phyloP scores from a whole-genome alignment of 345 rosid species.

The Draba incana region DNA sequence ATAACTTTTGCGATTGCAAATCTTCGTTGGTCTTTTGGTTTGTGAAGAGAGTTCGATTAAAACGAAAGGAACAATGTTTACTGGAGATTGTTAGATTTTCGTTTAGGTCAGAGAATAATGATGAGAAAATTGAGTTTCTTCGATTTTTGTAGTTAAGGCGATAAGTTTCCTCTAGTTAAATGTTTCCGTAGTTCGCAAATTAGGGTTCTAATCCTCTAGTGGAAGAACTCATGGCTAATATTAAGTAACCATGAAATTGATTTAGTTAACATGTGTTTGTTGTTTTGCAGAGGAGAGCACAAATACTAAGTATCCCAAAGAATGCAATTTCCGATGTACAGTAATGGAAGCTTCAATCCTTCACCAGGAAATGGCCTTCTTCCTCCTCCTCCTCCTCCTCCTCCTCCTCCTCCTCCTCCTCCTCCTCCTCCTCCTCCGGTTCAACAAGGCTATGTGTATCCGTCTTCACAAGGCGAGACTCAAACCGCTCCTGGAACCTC shows the following conservation, averaged over 20 bases:
- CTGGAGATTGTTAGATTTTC: neutral
- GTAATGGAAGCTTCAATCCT: slow-evolving; percentile 23
- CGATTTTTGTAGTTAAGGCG: slow-evolving; percentile 18
- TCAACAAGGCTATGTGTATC: slow-evolving; percentile 38
- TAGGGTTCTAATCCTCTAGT: neutral
- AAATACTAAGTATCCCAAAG: neutral
- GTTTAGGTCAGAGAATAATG: slow-evolving; percentile 6
- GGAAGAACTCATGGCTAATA: too few species aligned
- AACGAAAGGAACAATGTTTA: neutral
- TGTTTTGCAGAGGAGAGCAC: neutral
- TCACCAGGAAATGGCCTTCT: slow-evolving; percentile 23
- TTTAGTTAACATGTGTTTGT: neutral
- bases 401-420: slow-evolving; percentile 37
- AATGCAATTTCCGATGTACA: slow-evolving; percentile 17
- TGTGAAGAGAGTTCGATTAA: neutral
- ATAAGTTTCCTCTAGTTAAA: neutral
- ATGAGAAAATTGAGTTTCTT: neutral
- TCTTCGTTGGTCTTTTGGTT: neutral
- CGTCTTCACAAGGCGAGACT: slow-evolving; percentile 39
- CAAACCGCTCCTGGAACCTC: slow-evolving; percentile 16
- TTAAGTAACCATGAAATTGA: too few species aligned
- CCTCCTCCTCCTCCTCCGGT: slow-evolving; percentile 32
- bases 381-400: slow-evolving; percentile 32
- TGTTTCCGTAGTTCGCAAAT: neutral
- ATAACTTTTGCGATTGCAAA: slow-evolving; percentile 15